phyloP scores from a whole-genome alignment of 176 grass and related monocot genomes.

The Saccharum spontaneum region DNA sequence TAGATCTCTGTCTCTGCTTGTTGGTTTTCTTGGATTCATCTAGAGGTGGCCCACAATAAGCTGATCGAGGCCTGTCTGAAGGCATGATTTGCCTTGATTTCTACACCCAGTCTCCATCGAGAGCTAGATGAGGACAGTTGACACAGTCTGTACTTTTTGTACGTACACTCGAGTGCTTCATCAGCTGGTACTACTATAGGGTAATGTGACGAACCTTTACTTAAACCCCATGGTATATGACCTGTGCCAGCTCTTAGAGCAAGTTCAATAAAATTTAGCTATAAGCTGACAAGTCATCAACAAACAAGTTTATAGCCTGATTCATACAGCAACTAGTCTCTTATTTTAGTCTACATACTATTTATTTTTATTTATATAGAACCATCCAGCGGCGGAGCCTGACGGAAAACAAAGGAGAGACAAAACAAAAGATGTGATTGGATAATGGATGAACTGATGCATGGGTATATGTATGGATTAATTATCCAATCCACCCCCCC shows the following conservation, averaged over 20 bases:
- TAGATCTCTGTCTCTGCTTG: background rate
- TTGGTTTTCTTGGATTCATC: background rate
- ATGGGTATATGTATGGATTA: too few relatives aligned
- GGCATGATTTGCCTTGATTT: slow-evolving; percentile 47
- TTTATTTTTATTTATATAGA: too few relatives aligned
- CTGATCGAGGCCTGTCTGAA: background rate
- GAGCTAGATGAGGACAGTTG: background rate
- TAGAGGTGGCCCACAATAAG: background rate
- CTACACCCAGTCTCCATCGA: slow-evolving; percentile 33
- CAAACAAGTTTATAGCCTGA: too few relatives aligned
- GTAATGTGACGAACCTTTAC: slow-evolving; percentile 22
- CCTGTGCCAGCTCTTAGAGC: too few relatives aligned
- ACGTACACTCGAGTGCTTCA: slow-evolving; percentile 36
- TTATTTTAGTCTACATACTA: too few relatives aligned
- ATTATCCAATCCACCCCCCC: background rate
- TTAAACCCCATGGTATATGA: background rate
- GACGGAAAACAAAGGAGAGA: too few relatives aligned
- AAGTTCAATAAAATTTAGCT: too few relatives aligned
- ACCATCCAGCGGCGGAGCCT: too few relatives aligned
- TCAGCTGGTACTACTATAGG: background rate
- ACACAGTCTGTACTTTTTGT: background rate
- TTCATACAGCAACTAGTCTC: too few relatives aligned
- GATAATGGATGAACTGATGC: too few relatives aligned
- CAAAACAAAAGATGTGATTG: too few relatives aligned
- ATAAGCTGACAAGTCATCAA: too few relatives aligned